Conservation (phyloP, 2,329 filamentous ascomycete species). For the Colletotrichum gloeosporioides region DNA sequence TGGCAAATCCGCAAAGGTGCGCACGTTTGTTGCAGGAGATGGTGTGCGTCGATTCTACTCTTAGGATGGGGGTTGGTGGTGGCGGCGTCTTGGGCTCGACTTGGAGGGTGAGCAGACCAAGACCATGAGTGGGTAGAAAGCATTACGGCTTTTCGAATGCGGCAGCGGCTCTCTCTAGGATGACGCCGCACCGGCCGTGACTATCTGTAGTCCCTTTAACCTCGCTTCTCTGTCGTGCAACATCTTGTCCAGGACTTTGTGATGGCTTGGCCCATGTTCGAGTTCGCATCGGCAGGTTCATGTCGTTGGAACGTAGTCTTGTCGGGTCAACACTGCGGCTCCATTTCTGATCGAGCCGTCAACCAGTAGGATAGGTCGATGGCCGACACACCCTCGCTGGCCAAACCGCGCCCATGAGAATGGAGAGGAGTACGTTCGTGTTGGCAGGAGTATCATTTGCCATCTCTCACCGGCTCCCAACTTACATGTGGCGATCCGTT, state of each 20-base stretch:
- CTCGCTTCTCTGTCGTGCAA: background rate
- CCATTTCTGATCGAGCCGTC: background rate
- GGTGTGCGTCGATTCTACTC: background rate
- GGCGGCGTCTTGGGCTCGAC: background rate
- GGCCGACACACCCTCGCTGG: background rate
- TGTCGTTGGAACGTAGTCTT: background rate
- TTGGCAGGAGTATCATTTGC: slow-evolving; percentile 11
- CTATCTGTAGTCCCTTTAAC: background rate
- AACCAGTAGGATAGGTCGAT: slow-evolving; percentile 2
- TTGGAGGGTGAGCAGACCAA: background rate
- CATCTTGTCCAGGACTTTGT: background rate
- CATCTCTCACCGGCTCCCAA: background rate
- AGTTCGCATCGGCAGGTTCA: background rate
- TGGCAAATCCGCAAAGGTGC: background rate
- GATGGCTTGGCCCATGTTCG: background rate
- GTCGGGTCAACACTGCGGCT: background rate
- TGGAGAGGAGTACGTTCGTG: background rate
- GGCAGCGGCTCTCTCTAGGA: background rate
- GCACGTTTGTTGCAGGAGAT: background rate
- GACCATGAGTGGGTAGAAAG: background rate
- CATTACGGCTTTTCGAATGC: background rate
- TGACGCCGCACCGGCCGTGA: background rate
- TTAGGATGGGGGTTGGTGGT: background rate
- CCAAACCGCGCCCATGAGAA: background rate
- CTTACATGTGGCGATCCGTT: slow-evolving; percentile 7